A percentile compares a stretch with the other conserved stretches of the same genome.
Evolutionary conservation across 768 basidiomycete species (phyloP).

Genomic region (Pisolithus tinctorius): DNA sequence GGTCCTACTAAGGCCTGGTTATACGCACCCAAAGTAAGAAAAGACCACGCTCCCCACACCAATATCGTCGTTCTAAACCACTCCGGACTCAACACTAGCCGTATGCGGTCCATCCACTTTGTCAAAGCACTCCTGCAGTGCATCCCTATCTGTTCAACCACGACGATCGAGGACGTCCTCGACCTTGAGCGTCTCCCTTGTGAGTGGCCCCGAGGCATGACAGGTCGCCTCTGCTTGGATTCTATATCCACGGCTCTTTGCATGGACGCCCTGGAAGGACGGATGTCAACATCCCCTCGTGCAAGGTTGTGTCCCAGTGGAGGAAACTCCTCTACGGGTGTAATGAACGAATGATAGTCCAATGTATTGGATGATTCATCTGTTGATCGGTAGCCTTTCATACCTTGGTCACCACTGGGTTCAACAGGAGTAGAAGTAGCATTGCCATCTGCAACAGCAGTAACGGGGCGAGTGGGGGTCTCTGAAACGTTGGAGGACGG

Average conservation of each 20-base stretch:
- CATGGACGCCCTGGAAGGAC: not conserved
- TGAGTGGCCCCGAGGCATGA: not conserved
- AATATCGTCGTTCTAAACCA: slow-evolving; percentile 74
- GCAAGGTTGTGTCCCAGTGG: slow-evolving; percentile 18
- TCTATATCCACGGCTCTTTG: slow-evolving; percentile 8
- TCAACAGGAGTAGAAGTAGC: slow-evolving; percentile 2
- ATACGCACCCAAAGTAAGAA: slow-evolving; percentile 66
- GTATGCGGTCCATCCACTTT: slow-evolving; percentile 52
- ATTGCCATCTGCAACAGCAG: slow-evolving; percentile 22
- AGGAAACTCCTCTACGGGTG: slow-evolving; percentile 22
- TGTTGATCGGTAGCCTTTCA: slow-evolving; percentile 23
- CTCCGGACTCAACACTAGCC: slow-evolving; percentile 65
- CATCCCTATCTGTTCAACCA: slow-evolving; percentile 33
- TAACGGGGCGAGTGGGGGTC: not conserved
- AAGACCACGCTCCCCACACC: slow-evolving; percentile 73
- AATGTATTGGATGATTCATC: slow-evolving; percentile 24
- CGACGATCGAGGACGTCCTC: slow-evolving; percentile 33
- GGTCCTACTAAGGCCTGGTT: not conserved
- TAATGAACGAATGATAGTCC: slow-evolving; percentile 18
- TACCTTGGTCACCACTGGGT: slow-evolving; percentile 10
- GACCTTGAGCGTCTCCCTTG: slow-evolving; percentile 7
- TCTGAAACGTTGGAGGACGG: slow-evolving; percentile 8
- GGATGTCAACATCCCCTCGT: slow-evolving; percentile 24
- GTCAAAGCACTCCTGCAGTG: slow-evolving; percentile 43
- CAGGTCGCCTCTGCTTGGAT: slow-evolving; percentile 8